These are phyloP conservation scores for Dactylorhiza incarnata DNA, from an alignment of 106 monocot genomes.

Conservation along the genomic window DNA sequence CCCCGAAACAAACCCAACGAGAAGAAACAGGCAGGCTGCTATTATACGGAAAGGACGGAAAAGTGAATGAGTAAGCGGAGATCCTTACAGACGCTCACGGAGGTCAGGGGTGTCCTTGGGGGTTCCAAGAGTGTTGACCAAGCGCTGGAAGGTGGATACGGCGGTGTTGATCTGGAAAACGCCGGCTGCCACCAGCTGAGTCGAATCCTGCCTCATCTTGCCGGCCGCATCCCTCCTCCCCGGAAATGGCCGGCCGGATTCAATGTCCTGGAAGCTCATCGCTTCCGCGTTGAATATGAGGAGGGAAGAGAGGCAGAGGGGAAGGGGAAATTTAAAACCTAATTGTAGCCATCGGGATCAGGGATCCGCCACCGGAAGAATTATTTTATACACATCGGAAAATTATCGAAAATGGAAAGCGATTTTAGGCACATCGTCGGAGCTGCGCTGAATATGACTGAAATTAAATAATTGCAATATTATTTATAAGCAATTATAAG, in stretches of 20 bases:
- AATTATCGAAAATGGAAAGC: neutral
- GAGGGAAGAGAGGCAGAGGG: neutral
- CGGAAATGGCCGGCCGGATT: conserved; percentile 22
- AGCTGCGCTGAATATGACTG: too few relatives aligned
- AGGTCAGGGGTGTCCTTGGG: conserved; percentile 63
- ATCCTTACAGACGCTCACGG: conserved; percentile 50
- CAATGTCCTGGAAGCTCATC: conserved; percentile 76
- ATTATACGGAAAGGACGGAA: neutral
- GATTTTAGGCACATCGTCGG: too few relatives aligned
- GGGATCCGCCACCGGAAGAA: neutral
- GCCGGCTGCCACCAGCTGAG: conserved; percentile 50
- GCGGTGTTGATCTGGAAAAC: conserved; percentile 67
- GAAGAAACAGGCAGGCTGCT: neutral
- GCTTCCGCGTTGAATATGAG: neutral
- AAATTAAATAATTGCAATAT: too few relatives aligned
- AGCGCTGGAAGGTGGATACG: conserved; percentile 52
- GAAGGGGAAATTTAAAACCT: neutral
- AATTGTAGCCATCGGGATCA: neutral
- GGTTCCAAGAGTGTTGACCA: conserved; percentile 60
- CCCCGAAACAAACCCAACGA: neutral
- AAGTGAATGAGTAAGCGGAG: neutral
- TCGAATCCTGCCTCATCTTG: conserved; percentile 22
- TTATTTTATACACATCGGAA: neutral
- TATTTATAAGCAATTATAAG: too few relatives aligned
- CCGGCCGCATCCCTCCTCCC: conserved; percentile 8